Conservation (phyloP, 2,329 filamentous ascomycete genomes). For the Xylaria arbuscula region DNA sequence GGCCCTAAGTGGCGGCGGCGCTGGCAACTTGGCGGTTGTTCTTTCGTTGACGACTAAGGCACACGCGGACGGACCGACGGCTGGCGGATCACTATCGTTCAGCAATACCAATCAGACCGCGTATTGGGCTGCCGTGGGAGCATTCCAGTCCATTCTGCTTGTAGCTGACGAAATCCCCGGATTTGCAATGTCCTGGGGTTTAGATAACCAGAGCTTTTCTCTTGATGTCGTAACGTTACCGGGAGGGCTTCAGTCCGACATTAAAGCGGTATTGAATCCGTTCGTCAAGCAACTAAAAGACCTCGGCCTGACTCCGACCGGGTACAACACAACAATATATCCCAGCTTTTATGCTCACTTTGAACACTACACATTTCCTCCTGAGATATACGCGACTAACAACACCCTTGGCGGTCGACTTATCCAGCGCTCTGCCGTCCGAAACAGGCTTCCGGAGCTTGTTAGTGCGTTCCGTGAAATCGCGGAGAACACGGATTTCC, state of each 20-base stretch:
- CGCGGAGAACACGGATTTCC: background rate
- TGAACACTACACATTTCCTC: conserved; percentile 4
- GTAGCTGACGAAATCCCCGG: conserved; percentile 3
- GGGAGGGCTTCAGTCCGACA: background rate
- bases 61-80: conserved; percentile 51
- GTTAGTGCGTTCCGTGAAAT: conserved; percentile 9
- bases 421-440: background rate
- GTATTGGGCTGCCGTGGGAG: conserved; percentile 48
- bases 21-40: conserved; percentile 10
- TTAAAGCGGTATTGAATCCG: background rate
- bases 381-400: conserved; percentile 7
- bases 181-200: conserved; percentile 6
- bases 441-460: conserved; percentile 5
- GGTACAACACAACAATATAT: background rate
- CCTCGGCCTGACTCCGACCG: background rate
- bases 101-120: background rate
- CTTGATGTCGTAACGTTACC: conserved; percentile 7
- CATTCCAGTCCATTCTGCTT: conserved; percentile 38
- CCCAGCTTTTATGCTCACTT: conserved; percentile 16
- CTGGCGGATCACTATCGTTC: conserved; percentile 47
- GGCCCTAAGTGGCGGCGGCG: conserved; percentile 23
- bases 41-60: conserved; percentile 15
- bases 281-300: conserved; percentile 1
- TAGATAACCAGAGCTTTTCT: background rate
- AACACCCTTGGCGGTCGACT: conserved; percentile 12